Evolutionary conservation across 2,329 filamentous ascomycete genomes (phyloP).

Genomic region (Akanthomyces muscarius): DNA sequence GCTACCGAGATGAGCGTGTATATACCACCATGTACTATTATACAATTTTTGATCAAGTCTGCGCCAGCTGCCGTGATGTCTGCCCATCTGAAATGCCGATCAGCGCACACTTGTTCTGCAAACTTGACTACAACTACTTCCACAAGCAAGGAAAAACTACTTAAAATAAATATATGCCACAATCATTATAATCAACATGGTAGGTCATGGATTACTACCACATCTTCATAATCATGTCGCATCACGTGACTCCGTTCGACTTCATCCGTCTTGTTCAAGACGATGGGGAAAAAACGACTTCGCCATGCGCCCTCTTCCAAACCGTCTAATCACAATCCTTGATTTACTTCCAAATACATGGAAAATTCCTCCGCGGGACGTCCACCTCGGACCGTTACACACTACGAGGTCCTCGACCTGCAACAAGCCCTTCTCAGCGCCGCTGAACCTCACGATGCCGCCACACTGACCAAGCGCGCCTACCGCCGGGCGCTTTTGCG

Average conservation of each 20-base stretch:
- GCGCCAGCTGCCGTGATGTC: background rate
- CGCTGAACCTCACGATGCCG: conserved; percentile 33
- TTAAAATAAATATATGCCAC: background rate
- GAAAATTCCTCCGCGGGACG: conserved; percentile 8
- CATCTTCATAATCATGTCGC: background rate
- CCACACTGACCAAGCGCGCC: conserved; percentile 54
- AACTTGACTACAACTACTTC: background rate
- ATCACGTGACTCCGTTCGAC: conserved; percentile 12
- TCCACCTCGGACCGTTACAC: conserved; percentile 37
- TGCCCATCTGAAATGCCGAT: background rate
- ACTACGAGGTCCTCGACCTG: conserved; percentile 59
- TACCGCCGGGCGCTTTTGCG: conserved; percentile 62
- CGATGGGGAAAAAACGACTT: background rate
- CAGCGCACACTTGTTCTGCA: background rate
- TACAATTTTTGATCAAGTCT: conserved; percentile 25
- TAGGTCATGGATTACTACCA: background rate
- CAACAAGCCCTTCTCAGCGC: conserved; percentile 45
- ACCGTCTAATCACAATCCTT: background rate
- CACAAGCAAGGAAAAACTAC: background rate
- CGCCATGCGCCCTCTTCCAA: background rate
- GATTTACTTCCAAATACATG: background rate
- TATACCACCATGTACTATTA: conserved; percentile 28
- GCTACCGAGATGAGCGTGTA: conserved; percentile 15
- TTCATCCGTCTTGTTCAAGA: background rate
- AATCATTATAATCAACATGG: background rate